Percentiles rank a stretch among this genome's conserved stretches.
Conservation (phyloP, 2,329 filamentous ascomycete genomes). For the Trichoderma atroviride region DNA sequence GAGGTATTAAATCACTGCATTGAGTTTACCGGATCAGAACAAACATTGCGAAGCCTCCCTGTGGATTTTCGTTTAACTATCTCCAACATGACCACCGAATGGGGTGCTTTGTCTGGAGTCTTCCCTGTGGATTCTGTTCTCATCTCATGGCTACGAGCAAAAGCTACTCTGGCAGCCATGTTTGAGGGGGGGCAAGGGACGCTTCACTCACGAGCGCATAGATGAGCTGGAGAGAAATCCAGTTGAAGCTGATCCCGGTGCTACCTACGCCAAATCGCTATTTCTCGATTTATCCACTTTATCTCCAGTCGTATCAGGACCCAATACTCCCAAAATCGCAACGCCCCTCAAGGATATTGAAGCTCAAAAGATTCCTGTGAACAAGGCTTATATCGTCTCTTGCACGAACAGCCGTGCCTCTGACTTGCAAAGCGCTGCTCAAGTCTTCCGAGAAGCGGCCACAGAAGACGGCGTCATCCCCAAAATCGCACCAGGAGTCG, state of each 20-base stretch:
- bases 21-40: conserved; percentile 80
- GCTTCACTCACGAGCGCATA: conserved; percentile 72
- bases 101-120: conserved; percentile 64
- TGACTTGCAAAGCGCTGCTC: conserved; percentile 60
- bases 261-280: conserved; percentile 79
- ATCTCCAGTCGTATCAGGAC: conserved; percentile 81
- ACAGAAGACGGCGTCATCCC: conserved; percentile 61
- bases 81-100: conserved; percentile 81
- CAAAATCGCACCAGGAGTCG: conserved; percentile 73
- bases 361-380: conserved; percentile 70
- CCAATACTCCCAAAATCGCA: conserved; percentile 79
- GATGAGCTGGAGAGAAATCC: conserved; percentile 71
- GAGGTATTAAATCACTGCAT: conserved; percentile 91
- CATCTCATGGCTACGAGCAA: conserved; percentile 72
- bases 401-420: conserved; percentile 87
- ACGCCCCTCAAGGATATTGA: conserved; percentile 76
- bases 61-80: conserved; percentile 74
- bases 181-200: conserved; percentile 52
- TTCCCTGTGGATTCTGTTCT: conserved; percentile 81
- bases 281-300: conserved; percentile 82
- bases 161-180: conserved; percentile 73
- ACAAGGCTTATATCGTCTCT: conserved; percentile 66
- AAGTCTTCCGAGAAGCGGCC: conserved; percentile 79
- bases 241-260: conserved; percentile 72
- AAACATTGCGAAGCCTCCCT: conserved; percentile 72